phyloP scores from a whole-genome alignment of 129 eudicot genomes.

The Silybum marianum region DNA sequence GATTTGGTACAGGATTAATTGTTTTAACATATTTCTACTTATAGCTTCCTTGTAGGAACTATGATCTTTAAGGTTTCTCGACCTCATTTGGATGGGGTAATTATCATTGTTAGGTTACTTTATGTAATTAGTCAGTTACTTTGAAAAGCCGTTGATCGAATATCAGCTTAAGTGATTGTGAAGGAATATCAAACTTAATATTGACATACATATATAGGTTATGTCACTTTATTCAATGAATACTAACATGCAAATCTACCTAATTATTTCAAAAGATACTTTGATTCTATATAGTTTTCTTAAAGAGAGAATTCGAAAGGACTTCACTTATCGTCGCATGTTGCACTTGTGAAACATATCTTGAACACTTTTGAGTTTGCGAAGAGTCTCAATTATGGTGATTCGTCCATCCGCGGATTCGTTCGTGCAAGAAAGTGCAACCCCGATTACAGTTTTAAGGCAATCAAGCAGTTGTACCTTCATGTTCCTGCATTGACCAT shows the following conservation, averaged over 20 bases:
- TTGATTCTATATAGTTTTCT: background rate
- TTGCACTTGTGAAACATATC: constrained; percentile 35
- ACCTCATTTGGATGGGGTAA: too few species aligned
- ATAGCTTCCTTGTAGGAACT: too few species aligned
- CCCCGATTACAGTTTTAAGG: constrained; percentile 35
- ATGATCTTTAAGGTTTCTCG: too few species aligned
- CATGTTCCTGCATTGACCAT: constrained; percentile 8
- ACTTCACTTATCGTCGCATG: background rate
- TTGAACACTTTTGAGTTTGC: constrained; percentile 38
- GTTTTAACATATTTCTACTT: too few species aligned
- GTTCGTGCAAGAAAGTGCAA: constrained; percentile 58
- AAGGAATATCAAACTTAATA: background rate
- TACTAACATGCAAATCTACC: background rate
- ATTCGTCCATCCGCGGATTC: constrained; percentile 52
- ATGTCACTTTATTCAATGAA: background rate
- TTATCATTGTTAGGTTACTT: too few species aligned
- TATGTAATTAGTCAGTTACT: too few species aligned
- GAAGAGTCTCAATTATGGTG: constrained; percentile 48
- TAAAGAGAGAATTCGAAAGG: background rate
- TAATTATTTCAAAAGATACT: background rate
- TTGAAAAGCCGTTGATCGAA: too few species aligned
- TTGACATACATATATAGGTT: background rate
- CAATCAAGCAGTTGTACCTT: constrained; percentile 36
- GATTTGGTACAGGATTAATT: too few species aligned
- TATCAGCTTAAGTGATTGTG: background rate